phyloP scores from a whole-genome alignment of 164 flowering plant species.

The Tinospora cordifolia region DNA sequence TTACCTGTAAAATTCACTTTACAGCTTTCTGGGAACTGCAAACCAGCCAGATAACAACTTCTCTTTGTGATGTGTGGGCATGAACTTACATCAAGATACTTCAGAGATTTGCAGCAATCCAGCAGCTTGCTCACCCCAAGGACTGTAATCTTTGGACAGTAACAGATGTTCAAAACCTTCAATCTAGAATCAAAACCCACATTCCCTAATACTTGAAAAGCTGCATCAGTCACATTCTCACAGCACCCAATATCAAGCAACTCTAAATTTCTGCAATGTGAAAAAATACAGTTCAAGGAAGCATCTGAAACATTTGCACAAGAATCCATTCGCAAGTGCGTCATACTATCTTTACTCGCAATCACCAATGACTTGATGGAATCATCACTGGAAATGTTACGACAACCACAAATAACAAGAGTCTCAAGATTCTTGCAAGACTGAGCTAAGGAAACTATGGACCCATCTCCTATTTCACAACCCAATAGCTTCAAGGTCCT shows the following conservation, averaged over 20 bases:
- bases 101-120: conserved; percentile 48
- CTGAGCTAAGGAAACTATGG: conserved; percentile 50
- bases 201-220: conserved; percentile 43
- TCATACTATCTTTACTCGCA: conserved; percentile 48
- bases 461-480: conserved; percentile 73
- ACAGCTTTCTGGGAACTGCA: conserved; percentile 61
- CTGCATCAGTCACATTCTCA: conserved; percentile 73
- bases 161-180: conserved; percentile 61
- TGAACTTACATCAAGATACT: conserved; percentile 80
- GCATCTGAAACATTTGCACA: conserved; percentile 69
- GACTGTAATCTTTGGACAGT: conserved; percentile 76
- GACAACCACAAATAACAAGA: conserved; percentile 75
- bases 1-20: conserved; percentile 66
- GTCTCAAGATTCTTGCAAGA: conserved; percentile 73
- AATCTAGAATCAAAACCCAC: conserved; percentile 31
- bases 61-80: conserved; percentile 62
- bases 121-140: conserved; percentile 46
- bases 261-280: conserved; percentile 58
- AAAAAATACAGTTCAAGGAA: conserved; percentile 49
- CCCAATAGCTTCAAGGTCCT: conserved; percentile 63
- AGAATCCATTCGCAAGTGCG: conserved; percentile 79
- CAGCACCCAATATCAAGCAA: conserved; percentile 79
- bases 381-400: conserved; percentile 45
- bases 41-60: conserved; percentile 66
- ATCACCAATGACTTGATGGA: conserved; percentile 49